A percentile compares a stretch with the other conserved stretches of the same genome.
Conservation (phyloP, 2,329 filamentous ascomycete genomes). For the Microascus cirrosus region DNA sequence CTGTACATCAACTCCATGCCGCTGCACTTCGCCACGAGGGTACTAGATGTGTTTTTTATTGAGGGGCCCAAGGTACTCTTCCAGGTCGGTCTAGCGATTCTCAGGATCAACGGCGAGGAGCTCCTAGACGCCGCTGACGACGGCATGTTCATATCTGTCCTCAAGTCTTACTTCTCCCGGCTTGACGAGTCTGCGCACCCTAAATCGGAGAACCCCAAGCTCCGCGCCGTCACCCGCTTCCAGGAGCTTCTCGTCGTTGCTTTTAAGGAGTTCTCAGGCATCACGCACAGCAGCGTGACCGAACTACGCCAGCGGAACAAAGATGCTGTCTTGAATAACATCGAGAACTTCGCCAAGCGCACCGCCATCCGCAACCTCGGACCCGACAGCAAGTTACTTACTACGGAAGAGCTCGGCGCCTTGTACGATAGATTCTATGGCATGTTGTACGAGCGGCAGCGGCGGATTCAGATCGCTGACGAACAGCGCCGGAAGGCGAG, state of each 20-base stretch:
- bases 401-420: conserved; percentile 73
- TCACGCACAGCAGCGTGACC: conserved; percentile 85
- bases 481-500: conserved; percentile 63
- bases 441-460: conserved; percentile 82
- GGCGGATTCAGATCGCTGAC: conserved; percentile 65
- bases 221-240: conserved; percentile 87
- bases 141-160: conserved; percentile 88
- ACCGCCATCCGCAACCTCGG: conserved; percentile 94
- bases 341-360: conserved; percentile 93
- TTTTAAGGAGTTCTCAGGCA: conserved; percentile 94
- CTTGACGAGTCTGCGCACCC: conserved; percentile 94
- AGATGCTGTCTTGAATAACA: conserved; percentile 84
- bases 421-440: conserved; percentile 93
- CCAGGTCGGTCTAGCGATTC: conserved; percentile 91
- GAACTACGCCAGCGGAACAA: conserved; percentile 89
- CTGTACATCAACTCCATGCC: conserved; percentile 99
- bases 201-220: conserved; percentile 87
- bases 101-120: conserved; percentile 94
- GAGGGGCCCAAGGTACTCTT: conserved; percentile 97
- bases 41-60: conserved; percentile 95
- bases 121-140: conserved; percentile 88
- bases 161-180: conserved; percentile 89
- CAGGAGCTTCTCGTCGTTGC: conserved; percentile 98
- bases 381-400: conserved; percentile 86
- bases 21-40: conserved; percentile 90